Conservation (phyloP, 306 rosid genomes). For the Rosa rugosa region DNA sequence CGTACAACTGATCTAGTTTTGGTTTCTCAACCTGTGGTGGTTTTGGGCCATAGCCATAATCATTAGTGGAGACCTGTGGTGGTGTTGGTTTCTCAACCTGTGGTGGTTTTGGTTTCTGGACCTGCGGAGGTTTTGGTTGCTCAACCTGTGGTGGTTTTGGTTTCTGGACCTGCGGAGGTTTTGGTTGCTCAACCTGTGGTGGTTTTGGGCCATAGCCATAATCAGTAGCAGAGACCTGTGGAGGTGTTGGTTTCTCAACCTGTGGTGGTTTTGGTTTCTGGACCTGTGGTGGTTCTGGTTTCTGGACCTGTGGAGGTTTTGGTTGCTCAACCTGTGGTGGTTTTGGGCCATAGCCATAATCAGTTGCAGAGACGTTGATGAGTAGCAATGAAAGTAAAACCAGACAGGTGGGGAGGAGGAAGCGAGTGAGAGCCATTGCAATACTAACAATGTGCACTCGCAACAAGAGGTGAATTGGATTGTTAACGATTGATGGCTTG, state of each 20-base stretch:
- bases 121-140: slow-evolving; percentile 12
- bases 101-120: background rate
- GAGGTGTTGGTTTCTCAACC: background rate
- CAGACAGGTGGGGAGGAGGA: slow-evolving; percentile 17
- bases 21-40: slow-evolving; percentile 14
- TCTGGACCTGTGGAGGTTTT: background rate
- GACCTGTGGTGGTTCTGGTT: background rate
- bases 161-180: background rate
- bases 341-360: slow-evolving; percentile 31
- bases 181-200: background rate
- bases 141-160: background rate
- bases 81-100: background rate
- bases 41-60: background rate
- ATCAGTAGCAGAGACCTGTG: slow-evolving; percentile 35
- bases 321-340: slow-evolving; percentile 14
- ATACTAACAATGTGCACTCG: background rate
- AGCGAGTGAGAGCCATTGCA: slow-evolving; percentile 18
- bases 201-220: slow-evolving; percentile 32
- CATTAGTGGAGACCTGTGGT: background rate
- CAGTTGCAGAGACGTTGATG: slow-evolving; percentile 37
- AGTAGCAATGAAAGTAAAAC: slow-evolving; percentile 33
- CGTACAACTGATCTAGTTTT: background rate
- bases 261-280: background rate
- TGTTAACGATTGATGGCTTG: background rate
- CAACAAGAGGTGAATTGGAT: slow-evolving; percentile 4